These are phyloP conservation scores for Lachancea mirantina DNA, from an alignment of 805 yeast species.

Conservation along the genomic window DNA sequence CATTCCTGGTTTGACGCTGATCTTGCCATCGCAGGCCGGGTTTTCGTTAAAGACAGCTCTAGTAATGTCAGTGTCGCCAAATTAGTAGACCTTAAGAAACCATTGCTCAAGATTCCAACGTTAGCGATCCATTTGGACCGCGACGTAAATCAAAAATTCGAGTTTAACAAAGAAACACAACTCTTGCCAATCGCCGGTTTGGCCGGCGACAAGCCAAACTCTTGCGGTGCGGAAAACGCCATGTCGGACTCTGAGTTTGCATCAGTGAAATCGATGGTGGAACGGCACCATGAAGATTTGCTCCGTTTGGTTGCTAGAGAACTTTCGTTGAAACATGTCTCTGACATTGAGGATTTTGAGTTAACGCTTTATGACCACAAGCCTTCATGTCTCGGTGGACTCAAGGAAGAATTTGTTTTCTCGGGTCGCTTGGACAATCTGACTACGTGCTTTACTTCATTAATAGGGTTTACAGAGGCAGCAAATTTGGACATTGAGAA, in stretches of 20 bases:
- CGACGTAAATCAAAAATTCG: conserved; percentile 68
- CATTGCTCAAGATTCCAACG: conserved; percentile 86
- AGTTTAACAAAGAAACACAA: conserved; percentile 83
- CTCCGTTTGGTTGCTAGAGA: conserved; percentile 64
- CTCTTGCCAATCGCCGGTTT: conserved; percentile 80
- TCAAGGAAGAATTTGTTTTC: conserved; percentile 83
- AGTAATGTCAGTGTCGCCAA: conserved; percentile 50
- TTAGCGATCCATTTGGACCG: conserved; percentile 87
- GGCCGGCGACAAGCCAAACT: conserved; percentile 14
- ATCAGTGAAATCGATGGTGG: conserved; percentile 55
- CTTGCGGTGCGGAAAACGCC: conserved; percentile 38
- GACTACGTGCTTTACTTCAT: conserved; percentile 78
- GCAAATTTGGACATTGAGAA: conserved; percentile 35
- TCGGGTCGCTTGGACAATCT: conserved; percentile 89
- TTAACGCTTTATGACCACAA: conserved; percentile 80
- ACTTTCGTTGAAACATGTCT: conserved; percentile 39
- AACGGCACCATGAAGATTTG: conserved; percentile 72
- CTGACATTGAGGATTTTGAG: conserved; percentile 82
- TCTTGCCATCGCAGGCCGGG: conserved; percentile 85
- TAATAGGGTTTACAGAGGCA: conserved; percentile 59
- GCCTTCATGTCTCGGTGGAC: conserved; percentile 75
- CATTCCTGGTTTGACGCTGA: conserved; percentile 97
- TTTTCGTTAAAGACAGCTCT: conserved; percentile 49
- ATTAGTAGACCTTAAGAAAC: conserved; percentile 73
- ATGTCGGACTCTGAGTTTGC: conserved; percentile 47